These are phyloP conservation scores for Leccinum longicurvipes DNA, from an alignment of 768 basidiomycete species.

Conservation along the genomic window DNA sequence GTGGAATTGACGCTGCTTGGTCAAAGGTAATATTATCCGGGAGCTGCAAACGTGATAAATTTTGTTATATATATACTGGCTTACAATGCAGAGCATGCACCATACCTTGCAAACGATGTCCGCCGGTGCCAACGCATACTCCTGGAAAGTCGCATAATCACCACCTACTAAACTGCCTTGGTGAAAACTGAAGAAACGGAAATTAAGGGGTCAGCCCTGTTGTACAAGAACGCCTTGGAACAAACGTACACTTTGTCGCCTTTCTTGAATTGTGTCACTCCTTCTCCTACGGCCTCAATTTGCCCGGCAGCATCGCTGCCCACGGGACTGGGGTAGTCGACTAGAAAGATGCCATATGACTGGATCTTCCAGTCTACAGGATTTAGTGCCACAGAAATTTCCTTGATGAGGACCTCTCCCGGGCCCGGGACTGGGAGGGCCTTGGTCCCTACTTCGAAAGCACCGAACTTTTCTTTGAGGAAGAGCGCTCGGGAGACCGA, in stretches of 20 bases:
- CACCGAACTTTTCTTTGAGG: conserved; percentile 19
- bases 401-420: conserved; percentile 43
- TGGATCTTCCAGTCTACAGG: conserved; percentile 40
- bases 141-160: conserved; percentile 25
- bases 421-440: conserved; percentile 32
- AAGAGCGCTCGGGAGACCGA: conserved; percentile 14
- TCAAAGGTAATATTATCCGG: conserved; percentile 37
- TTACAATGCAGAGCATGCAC: not conserved
- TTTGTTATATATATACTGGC: not conserved
- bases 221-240: not conserved
- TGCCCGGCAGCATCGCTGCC: conserved; percentile 40
- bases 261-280: conserved; percentile 34
- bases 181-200: conserved; percentile 17
- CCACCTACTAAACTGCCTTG: conserved; percentile 1
- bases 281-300: conserved; percentile 38
- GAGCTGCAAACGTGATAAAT: conserved; percentile 30
- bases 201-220: not conserved
- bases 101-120: conserved; percentile 18
- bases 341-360: not conserved
- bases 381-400: conserved; percentile 40
- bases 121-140: conserved; percentile 22
- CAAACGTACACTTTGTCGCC: conserved; percentile 28
- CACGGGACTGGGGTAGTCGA: conserved; percentile 34
- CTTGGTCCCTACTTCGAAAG: conserved; percentile 11
- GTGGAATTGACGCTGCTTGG: conserved; percentile 37